Evolutionary conservation across 768 basidiomycete genomes (phyloP).

Genomic region (Boletus sp.): DNA sequence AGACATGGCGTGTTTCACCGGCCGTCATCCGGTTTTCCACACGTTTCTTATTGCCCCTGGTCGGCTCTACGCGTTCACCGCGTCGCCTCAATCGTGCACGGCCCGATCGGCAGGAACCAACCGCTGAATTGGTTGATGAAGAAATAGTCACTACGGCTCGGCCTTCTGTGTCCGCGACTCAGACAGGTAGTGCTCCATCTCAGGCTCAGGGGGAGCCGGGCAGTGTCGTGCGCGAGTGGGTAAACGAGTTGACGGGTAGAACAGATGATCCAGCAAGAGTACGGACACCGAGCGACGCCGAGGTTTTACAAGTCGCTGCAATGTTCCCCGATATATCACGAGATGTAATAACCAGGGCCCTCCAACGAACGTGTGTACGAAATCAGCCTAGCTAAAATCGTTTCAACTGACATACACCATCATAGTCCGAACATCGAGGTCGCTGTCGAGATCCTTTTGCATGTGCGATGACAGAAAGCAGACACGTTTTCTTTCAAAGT

Average conservation of each 20-base stretch:
- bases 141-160: conserved; percentile 67
- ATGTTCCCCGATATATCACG: conserved; percentile 86
- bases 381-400: background rate
- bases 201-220: conserved; percentile 29
- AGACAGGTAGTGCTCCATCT: conserved; percentile 19
- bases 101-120: conserved; percentile 47
- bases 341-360: conserved; percentile 68
- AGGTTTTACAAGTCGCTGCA: conserved; percentile 66
- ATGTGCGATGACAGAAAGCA: conserved; percentile 30
- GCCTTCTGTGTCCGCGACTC: conserved; percentile 27
- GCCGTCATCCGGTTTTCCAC: conserved; percentile 52
- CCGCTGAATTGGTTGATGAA: conserved; percentile 39
- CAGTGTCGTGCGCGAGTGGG: conserved; percentile 72
- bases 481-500: background rate
- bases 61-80: conserved; percentile 63
- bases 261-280: conserved; percentile 55
- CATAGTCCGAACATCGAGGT: conserved; percentile 72
- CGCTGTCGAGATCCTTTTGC: conserved; percentile 78
- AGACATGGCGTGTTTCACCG: conserved; percentile 73
- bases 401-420: conserved; percentile 6
- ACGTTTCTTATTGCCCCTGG: conserved; percentile 60
- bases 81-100: conserved; percentile 72
- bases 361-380: conserved; percentile 71
- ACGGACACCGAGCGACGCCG: conserved; percentile 69
- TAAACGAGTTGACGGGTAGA: conserved; percentile 73